Conservation (phyloP, 768 basidiomycete species). For the Crepidotus variabilis region DNA sequence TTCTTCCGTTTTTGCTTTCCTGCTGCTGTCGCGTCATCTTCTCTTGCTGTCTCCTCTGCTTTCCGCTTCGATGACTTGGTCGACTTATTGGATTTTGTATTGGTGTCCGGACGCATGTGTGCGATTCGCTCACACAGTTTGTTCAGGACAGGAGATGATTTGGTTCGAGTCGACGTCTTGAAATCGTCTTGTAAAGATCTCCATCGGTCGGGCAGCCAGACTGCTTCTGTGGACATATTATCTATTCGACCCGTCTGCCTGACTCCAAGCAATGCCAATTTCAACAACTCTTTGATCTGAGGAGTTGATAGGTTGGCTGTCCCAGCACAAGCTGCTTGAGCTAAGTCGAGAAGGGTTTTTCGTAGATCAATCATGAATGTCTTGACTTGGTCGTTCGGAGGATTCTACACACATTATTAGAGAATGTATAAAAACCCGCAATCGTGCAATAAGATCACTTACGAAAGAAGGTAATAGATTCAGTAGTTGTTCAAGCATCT, state of each 20-base stretch:
- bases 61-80: constrained; percentile 21
- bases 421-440: background rate
- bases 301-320: constrained; percentile 45
- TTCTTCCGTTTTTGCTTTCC: constrained; percentile 15
- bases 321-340: constrained; percentile 46
- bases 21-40: constrained; percentile 9
- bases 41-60: constrained; percentile 31
- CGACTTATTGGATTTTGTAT: constrained; percentile 14
- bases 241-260: constrained; percentile 57
- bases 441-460: constrained; percentile 16
- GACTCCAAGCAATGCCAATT: constrained; percentile 59
- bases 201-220: constrained; percentile 67
- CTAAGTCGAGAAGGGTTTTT: constrained; percentile 41
- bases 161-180: constrained; percentile 52
- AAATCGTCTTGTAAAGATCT: constrained; percentile 43
- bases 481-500: constrained; percentile 64
- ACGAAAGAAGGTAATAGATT: constrained; percentile 50
- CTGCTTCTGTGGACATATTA: constrained; percentile 24
- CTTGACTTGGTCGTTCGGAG: constrained; percentile 32
- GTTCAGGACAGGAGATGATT: constrained; percentile 55
- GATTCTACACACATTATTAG: constrained; percentile 19
- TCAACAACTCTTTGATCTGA: constrained; percentile 79
- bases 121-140: constrained; percentile 64
- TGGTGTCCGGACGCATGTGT: constrained; percentile 17
- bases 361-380: constrained; percentile 51